A percentile compares a stretch with the other conserved stretches of the same genome.
These are phyloP conservation scores for Persicaria tinctoria DNA, from an alignment of 148 eudicot species.

Conservation along the genomic window DNA sequence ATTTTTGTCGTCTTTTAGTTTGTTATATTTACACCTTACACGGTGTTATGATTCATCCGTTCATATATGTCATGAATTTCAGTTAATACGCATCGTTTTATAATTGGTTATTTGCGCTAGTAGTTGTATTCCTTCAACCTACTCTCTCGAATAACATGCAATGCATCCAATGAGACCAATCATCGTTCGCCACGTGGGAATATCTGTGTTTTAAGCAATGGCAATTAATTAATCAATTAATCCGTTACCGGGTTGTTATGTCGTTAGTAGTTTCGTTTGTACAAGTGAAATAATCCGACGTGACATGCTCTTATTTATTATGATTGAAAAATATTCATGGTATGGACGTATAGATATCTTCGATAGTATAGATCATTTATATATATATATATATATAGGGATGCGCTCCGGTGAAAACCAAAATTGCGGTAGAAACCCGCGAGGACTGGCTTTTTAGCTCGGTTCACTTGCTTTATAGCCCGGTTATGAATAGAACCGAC, in stretches of 20 bases:
- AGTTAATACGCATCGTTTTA: constrained; percentile 5
- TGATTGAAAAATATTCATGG: not conserved
- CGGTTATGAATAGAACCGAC: no score
- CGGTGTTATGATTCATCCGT: no score
- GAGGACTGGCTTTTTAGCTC: no score
- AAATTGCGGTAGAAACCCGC: no score
- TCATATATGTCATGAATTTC: constrained; percentile 1
- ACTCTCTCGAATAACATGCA: not conserved
- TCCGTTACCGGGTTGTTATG: not conserved
- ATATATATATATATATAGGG: no score
- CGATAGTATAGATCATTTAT: no score
- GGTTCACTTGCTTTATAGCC: no score
- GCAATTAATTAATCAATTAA: not conserved
- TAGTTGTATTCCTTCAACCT: not conserved
- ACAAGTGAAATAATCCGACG: not conserved
- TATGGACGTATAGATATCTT: not conserved
- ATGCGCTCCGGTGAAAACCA: no score
- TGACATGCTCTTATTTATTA: not conserved
- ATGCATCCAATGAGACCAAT: not conserved
- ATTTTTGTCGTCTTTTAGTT: not conserved
- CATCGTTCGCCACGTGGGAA: not conserved
- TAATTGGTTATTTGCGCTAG: not conserved
- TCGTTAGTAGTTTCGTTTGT: constrained; percentile 5
- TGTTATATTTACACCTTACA: not conserved
- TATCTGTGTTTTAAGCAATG: not conserved